A percentile compares a stretch with the other conserved stretches of the same genome.
phyloP scores from a whole-genome alignment of 169 alveolate species.

The Sarcocystis neurona region DNA sequence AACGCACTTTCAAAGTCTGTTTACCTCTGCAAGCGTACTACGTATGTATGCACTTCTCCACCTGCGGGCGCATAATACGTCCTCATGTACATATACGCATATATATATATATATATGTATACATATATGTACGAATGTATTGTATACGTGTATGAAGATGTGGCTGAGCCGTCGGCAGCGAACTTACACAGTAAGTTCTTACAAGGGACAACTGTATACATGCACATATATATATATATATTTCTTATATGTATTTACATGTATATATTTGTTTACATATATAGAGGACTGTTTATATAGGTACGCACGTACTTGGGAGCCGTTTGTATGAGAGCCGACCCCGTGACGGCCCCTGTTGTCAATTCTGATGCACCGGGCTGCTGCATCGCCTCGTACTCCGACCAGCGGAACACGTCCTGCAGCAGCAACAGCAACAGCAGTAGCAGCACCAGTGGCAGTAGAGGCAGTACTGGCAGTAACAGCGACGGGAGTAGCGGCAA shows the following conservation, averaged over 20 bases:
- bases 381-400: slow-evolving; percentile 27
- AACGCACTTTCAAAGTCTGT: too few species aligned
- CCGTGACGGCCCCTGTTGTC: background rate
- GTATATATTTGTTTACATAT: background rate
- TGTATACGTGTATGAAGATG: too few species aligned
- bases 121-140: background rate
- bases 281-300: background rate
- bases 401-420: slow-evolving; percentile 29
- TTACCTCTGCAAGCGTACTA: too few species aligned
- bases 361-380: background rate
- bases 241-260: background rate
- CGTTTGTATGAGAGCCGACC: slow-evolving; percentile 15
- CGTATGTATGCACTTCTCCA: too few species aligned
- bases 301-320: slow-evolving; percentile 5
- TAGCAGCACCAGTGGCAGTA: too few species aligned
- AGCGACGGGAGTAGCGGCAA: too few species aligned
- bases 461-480: too few species aligned
- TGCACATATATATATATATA: too few species aligned
- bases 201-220: too few species aligned
- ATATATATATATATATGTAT: background rate
- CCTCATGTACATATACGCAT: background rate
- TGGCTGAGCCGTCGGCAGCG: too few species aligned
- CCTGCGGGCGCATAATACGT: too few species aligned
- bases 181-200: too few species aligned
- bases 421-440: background rate